Percentiles rank a stretch among this genome's conserved stretches.
Conservation (phyloP, 441 rosid genomes). For the Brassica balearica region DNA sequence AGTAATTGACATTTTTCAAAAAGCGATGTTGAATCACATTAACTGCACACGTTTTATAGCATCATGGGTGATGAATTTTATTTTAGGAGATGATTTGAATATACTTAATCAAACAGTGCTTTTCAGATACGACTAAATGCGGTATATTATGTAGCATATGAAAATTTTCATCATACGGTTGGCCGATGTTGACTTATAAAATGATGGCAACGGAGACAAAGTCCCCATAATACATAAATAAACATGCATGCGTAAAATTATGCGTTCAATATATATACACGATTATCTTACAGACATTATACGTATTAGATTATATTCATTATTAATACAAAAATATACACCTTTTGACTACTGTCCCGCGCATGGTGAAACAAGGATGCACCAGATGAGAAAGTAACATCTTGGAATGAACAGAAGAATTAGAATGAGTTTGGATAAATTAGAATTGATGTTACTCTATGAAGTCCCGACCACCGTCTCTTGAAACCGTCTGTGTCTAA, state of each 20-base stretch:
- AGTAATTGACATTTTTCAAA: not conserved
- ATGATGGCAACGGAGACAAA: not conserved
- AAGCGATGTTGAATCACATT: not conserved
- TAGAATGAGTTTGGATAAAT: slow-evolving; percentile 5
- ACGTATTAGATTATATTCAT: not conserved
- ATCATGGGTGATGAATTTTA: not conserved
- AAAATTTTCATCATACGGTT: not conserved
- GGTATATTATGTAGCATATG: not conserved
- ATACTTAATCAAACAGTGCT: not conserved
- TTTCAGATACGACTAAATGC: slow-evolving; percentile 1
- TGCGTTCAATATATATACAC: not conserved
- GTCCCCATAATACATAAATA: slow-evolving; percentile 6
- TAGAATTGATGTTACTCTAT: not conserved
- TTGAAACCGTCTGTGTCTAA: no score
- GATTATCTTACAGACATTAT: not conserved
- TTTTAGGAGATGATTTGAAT: not conserved
- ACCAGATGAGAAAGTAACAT: not conserved
- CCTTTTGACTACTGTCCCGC: not conserved
- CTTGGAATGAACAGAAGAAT: not conserved
- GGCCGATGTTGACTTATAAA: slow-evolving; percentile 16
- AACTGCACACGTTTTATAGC: not conserved
- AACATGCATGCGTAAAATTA: slow-evolving; percentile 33
- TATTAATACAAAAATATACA: not conserved
- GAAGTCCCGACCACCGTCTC: no score
- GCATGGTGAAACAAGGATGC: not conserved